Evolutionary conservation across 1,139 yeast genomes (phyloP), one percentile per base, ranked within the genome.

Genomic region (Debaryomycetaceae sp.): DNA sequence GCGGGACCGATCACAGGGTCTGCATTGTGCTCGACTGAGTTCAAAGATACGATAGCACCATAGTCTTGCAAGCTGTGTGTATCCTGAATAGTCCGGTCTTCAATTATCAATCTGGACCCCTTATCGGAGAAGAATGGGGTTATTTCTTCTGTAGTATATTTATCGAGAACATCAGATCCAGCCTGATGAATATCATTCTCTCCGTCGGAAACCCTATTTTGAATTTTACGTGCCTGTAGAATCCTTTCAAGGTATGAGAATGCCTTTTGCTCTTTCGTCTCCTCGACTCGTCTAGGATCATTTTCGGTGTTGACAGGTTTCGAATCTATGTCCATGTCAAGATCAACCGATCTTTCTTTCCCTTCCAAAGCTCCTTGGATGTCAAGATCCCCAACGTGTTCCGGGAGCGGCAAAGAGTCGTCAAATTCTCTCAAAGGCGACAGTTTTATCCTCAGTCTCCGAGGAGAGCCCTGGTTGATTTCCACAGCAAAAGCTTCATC

Each of bases 221-320:
- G 23, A 23, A 13, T 33, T 27, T 40, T 47, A 8, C 43, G 37
- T 17, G 55, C 55, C 34, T 57, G 62, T 8, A 66, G 49, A 34
- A 66, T 66, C 41, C 62, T 52, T 40, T 70, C 74, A 34, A 70
- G 55, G 45, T 69, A 70, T 0, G 75, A 55, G 37, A 54, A 41
- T 20, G 53, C 47, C 42, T 37, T 49, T 13, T 45, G 48, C n/a
- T 17, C 37, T 34, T 14, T 39, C 35, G 24, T 34, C n/a, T 24
- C 20, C 27, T 39, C 14, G 24, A 24, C 22, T 14, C 34, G 23
- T 20, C 9, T 23, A 17, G 37, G 38, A 20, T 27, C 36, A 24
- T 24, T 31, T 5, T 9, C 13, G 24, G 13, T 35, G 38, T n/a
- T 24, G 24, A 14, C 22, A 23, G 13, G 23, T 27, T 34, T 31